Percentiles rank a stretch among this genome's conserved stretches.
Evolutionary conservation across 306 rosid species (phyloP).

Genomic region (Quillaja saponaria): DNA sequence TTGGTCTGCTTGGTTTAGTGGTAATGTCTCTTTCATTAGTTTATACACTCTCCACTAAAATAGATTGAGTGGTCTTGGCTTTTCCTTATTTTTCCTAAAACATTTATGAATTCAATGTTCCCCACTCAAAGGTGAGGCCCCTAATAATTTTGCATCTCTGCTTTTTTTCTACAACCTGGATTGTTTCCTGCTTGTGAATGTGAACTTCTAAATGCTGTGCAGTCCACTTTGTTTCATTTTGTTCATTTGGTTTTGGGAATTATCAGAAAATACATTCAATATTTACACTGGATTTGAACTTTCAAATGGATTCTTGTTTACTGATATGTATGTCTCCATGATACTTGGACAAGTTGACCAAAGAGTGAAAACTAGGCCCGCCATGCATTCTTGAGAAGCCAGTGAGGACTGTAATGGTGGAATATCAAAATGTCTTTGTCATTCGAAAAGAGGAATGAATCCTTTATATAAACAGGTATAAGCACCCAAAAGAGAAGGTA

Average conservation of each 20-base stretch:
- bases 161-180: slow-evolving; percentile 20
- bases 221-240: slow-evolving; percentile 2
- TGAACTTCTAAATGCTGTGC: slow-evolving; percentile 13
- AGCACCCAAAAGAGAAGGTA: slow-evolving; percentile 22
- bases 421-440: slow-evolving; percentile 33
- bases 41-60: slow-evolving; percentile 35
- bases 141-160: slow-evolving; percentile 18
- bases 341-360: slow-evolving; percentile 42
- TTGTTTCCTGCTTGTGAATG: slow-evolving; percentile 23
- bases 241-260: slow-evolving; percentile 4
- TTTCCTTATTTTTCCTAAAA: slow-evolving; percentile 18
- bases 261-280: slow-evolving; percentile 13
- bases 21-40: slow-evolving; percentile 37
- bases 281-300: too few species aligned
- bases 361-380: slow-evolving; percentile 29
- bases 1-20: slow-evolving; percentile 28
- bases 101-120: slow-evolving; percentile 24
- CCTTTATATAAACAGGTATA: slow-evolving; percentile 21
- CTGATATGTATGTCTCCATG: slow-evolving; percentile 35
- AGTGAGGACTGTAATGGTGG: slow-evolving; percentile 22
- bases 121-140: slow-evolving; percentile 25
- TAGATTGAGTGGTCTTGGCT: slow-evolving; percentile 21
- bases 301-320: slow-evolving; percentile 31
- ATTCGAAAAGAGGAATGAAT: slow-evolving; percentile 25
- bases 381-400: slow-evolving; percentile 32